Percentiles rank a stretch among this genome's conserved stretches.
Evolutionary conservation across 345 rosid genomes (phyloP).

Genomic region (Sonneratia alba): DNA sequence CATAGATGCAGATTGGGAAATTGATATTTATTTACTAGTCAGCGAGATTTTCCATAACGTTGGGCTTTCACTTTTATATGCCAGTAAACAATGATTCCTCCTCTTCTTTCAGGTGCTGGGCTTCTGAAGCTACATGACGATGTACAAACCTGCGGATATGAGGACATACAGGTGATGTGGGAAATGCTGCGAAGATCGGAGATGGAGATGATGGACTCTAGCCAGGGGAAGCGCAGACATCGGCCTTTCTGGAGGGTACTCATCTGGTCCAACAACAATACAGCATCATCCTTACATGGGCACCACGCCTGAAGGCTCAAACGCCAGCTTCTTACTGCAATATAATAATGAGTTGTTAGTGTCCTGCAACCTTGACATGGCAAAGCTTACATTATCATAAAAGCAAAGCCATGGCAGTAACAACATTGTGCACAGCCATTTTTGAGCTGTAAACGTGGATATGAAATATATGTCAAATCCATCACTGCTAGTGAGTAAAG

Average conservation of each 20-base stretch:
- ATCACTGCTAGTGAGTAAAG: neutral
- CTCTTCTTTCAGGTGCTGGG: conserved; percentile 27
- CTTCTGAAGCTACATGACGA: conserved; percentile 56
- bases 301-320: conserved; percentile 17
- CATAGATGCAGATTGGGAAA: neutral
- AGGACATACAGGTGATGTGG: conserved; percentile 73
- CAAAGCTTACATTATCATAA: neutral
- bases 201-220: conserved; percentile 17
- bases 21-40: neutral
- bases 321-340: neutral
- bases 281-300: conserved; percentile 29
- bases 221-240: conserved; percentile 30
- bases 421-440: neutral
- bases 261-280: conserved; percentile 37
- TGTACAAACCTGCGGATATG: conserved; percentile 54
- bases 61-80: neutral
- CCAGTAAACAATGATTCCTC: neutral
- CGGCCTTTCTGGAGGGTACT: conserved; percentile 48
- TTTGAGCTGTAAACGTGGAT: neutral
- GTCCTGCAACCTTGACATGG: neutral
- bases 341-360: conserved; percentile 1
- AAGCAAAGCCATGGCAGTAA: neutral
- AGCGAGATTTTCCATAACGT: neutral
- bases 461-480: neutral
- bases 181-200: conserved; percentile 55